Conservation (phyloP, 495 filamentous ascomycete genomes). For the Pyronema domesticum region DNA sequence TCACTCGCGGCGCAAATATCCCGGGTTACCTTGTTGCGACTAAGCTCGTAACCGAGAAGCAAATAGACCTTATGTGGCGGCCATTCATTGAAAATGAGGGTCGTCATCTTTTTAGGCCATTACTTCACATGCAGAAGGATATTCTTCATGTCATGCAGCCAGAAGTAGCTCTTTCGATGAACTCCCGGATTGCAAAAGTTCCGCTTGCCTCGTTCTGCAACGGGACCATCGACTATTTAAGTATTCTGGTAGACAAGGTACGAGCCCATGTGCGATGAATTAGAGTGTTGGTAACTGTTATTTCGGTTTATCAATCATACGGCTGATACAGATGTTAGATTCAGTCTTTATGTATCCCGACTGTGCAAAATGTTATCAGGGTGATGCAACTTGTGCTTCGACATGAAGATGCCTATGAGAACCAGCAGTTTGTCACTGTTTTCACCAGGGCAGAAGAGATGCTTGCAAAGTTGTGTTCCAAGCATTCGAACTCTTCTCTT, state of each 20-base stretch:
- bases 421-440: no score
- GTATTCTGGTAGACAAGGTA: conserved; percentile 34
- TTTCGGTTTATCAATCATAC: no score
- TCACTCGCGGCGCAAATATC: conserved; percentile 62
- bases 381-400: no score
- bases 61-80: conserved; percentile 73
- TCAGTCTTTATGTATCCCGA: no score
- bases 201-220: conserved; percentile 35
- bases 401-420: no score
- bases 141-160: conserved; percentile 44
- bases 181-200: conserved; percentile 50
- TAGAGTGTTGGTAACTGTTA: no score
- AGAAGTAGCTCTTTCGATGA: conserved; percentile 47
- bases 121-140: conserved; percentile 53
- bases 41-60: conserved; percentile 45
- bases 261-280: conserved; percentile 11
- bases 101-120: conserved; percentile 61
- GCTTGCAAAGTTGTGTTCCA: conserved; percentile 27
- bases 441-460: conserved; percentile 12
- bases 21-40: conserved; percentile 79
- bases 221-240: conserved; percentile 25
- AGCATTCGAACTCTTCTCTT: conserved; percentile 1
- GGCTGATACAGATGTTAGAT: no score
- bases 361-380: no score
- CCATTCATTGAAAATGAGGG: conserved; percentile 69